phyloP scores from a whole-genome alignment of 345 rosid genomes.

The Gossypium raimondii region DNA sequence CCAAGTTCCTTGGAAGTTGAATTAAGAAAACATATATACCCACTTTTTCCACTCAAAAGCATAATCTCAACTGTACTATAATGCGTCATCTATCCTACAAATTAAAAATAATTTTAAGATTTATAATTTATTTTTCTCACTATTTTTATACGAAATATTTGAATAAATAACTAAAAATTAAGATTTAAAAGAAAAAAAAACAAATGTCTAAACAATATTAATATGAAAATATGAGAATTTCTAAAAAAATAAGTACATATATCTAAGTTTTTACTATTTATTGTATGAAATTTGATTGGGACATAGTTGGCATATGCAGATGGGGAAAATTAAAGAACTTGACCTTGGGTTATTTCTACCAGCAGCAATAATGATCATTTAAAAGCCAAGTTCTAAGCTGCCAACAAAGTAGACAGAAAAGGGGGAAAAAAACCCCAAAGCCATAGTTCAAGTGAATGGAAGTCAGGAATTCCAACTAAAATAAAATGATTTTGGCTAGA shows the following conservation, averaged over 20 bases:
- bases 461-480: neutral
- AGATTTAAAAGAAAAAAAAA: too few species aligned
- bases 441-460: neutral
- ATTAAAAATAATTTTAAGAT: too few species aligned
- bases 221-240: too few species aligned
- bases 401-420: neutral
- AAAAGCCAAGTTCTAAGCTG: conserved; percentile 8
- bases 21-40: neutral
- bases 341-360: neutral
- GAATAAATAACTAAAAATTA: too few species aligned
- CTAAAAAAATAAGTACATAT: too few species aligned
- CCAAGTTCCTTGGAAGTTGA: conserved; percentile 9
- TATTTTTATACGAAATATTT: too few species aligned
- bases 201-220: too few species aligned
- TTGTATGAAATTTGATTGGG: neutral
- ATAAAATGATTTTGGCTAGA: neutral
- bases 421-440: neutral
- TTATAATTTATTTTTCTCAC: too few species aligned
- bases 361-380: neutral
- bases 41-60: neutral
- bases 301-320: neutral
- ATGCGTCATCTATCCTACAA: neutral
- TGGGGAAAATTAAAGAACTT: neutral
- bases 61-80: conserved; percentile 1
- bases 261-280: too few species aligned